Evolutionary conservation across 805 yeast genomes (phyloP), one percentile per base, ranked within the genome.

Genomic region (Candida glaebosa): DNA sequence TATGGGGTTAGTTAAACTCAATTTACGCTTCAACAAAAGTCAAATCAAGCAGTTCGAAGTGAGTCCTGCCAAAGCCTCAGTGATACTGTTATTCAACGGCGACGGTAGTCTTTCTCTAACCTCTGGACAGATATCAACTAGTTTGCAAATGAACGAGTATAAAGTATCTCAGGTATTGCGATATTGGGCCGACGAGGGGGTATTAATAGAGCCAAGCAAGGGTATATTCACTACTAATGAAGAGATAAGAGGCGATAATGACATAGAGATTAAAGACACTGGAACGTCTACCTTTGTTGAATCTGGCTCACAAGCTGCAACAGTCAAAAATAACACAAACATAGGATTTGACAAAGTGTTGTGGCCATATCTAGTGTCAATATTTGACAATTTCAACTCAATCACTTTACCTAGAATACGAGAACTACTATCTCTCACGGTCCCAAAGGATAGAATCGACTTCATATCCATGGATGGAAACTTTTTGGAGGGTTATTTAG

Each of bases 21-120:
- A 77, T 3, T 58, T 91, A 7, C 39, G 34, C 4, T 59, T 84
- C n/a, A 40, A 37, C 4, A 66, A 67, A 10, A 81, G 75, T n/a
- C 38, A 55, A 28, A 43, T 43, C 0, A 39, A 56, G 17, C 46
- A 53, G 0, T 70, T 76, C 46, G 65, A 66, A 5, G 95, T 84
- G 0, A 58, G 83, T 1, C 84, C 95, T 0, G 84, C 79, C 31
- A 79, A 80, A 47, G 95, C 93, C 1, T 65, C 83, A 0, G 76
- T 87, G 3, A 74, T 86, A 6, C 56, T 66, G 16, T 58, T 70
- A 8, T 83, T 84, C 49, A 58, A 60, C 39, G 65, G 60, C 2
- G 53, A 52, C n/a, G 41, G 44, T 24, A 53, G 72, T 22, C 28
- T 24, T 8, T 57, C 61, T 4, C 37, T 71, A 3, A 48, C 73